These are phyloP conservation scores for Bacterosira constricta DNA, from an alignment of 108 stramenopile genomes.

Conservation along the genomic window DNA sequence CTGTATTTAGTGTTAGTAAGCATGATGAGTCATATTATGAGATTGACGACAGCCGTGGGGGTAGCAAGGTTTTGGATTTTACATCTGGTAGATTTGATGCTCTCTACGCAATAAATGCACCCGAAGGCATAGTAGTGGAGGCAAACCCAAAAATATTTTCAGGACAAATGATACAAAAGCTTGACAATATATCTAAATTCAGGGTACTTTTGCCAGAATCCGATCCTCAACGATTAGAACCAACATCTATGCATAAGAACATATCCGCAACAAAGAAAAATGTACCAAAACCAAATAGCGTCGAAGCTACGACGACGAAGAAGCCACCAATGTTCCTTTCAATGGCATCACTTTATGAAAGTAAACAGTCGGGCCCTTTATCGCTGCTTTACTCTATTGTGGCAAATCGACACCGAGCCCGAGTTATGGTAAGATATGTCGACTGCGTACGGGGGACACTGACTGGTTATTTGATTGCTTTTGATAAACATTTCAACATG, in stretches of 20 bases:
- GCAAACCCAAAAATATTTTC: conserved; percentile 55
- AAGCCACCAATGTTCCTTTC: conserved; percentile 45
- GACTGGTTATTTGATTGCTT: conserved; percentile 73
- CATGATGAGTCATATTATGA: conserved; percentile 63
- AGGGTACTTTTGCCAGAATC: conserved; percentile 42
- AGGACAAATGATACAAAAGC: conserved; percentile 8
- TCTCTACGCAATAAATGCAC: conserved; percentile 47
- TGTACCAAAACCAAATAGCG: conserved; percentile 1
- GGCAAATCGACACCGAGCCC: conserved; percentile 51
- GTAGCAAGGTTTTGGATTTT: conserved; percentile 65
- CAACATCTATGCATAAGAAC: conserved; percentile 17
- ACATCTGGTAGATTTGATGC: conserved; percentile 68
- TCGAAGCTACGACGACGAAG: conserved; percentile 15
- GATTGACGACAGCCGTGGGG: conserved; percentile 34
- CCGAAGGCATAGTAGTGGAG: conserved; percentile 19
- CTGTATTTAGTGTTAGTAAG: conserved; percentile 5
- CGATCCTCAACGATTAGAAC: conserved; percentile 56
- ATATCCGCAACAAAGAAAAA: neutral
- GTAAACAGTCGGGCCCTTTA: conserved; percentile 59
- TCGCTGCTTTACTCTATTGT: conserved; percentile 59
- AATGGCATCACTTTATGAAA: conserved; percentile 46
- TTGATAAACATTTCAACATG: conserved; percentile 87
- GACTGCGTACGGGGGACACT: conserved; percentile 80
- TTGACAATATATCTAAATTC: conserved; percentile 62
- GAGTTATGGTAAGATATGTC: conserved; percentile 74